Evolutionary conservation across 495 filamentous ascomycete species (phyloP), one percentile per base, ranked within the genome.

Genomic region (Recurvomyces mirabilis): DNA sequence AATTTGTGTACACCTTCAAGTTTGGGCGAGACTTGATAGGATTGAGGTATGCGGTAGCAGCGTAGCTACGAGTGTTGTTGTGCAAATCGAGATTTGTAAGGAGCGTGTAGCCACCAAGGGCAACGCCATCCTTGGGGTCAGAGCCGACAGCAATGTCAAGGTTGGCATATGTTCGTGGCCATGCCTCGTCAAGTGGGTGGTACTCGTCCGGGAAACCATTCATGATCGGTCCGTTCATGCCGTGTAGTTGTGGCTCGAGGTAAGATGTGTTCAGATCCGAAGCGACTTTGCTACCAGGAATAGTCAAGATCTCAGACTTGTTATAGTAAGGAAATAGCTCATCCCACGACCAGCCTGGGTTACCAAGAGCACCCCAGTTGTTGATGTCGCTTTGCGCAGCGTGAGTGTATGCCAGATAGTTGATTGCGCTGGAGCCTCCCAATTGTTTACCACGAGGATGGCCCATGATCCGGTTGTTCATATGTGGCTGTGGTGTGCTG

Each of bases 261-360:
- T 17, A 18, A 4, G 21, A 29, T 13, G 24, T 29, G 23, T 46
- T 37, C 7, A 38, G 25, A 29, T 6, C 43, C 4, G 20, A 12
- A 32, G 24, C 23, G 20, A 38, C 43, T 13, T 29, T 6, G 4
- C 21, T 3, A 18, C 2, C 10, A 11, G 41, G 41, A 5, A 21
- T 25, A 10, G 32, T 34, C 31, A 50, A 33, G 36, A 28, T 30
- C 39, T 46, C 28, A 11, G 42, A 24, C 37, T 57, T 59, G 41
- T 41, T 22, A 26, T 55, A 51, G 30, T 60, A 60, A 0, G 51
- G 54, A 17, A 9, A 13, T 1, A 60, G 19, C 3, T 13, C 35
- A 13, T 41, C 41, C 47, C 44, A 60, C 21, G 42, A 43, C 57
- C 54, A 57, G 23, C 45, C 52, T 3, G 18, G 7, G 29, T 57